phyloP scores from a whole-genome alignment of 345 rosid genomes.

The Linum trigynum region DNA sequence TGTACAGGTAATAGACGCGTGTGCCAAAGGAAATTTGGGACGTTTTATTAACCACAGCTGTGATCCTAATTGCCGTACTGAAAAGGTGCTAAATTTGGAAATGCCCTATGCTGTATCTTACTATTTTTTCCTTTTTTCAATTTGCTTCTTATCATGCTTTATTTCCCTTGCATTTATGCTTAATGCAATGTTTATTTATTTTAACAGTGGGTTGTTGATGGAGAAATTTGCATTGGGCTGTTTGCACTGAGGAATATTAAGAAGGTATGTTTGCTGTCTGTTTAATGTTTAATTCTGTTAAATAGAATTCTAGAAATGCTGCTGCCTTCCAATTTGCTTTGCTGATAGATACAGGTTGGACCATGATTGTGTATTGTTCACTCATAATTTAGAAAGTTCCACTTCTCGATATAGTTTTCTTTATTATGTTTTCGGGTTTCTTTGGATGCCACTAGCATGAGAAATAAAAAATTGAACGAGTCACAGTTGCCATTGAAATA shows the following conservation, averaged over 20 bases:
- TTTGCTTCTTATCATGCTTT: neutral
- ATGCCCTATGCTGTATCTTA: neutral
- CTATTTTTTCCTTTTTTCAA: neutral
- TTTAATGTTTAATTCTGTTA: neutral
- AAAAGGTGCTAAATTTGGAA: conserved; percentile 47
- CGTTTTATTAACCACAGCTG: conserved; percentile 98
- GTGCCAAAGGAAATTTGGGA: conserved; percentile 91
- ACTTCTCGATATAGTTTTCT: no score
- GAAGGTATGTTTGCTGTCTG: conserved; percentile 42
- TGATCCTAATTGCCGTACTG: conserved; percentile 97
- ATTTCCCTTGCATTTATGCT: conserved; percentile 9
- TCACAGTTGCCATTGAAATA: no score
- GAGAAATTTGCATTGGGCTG: conserved; percentile 94
- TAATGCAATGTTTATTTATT: conserved; percentile 12
- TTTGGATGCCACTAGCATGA: no score
- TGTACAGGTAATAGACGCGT: conserved; percentile 90
- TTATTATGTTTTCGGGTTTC: no score
- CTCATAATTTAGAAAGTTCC: no score
- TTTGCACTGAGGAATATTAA: conserved; percentile 82
- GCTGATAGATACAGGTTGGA: neutral
- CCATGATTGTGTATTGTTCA: no score
- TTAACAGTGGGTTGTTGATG: conserved; percentile 97
- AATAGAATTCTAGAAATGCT: neutral
- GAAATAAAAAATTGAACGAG: no score
- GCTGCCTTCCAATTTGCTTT: neutral